Conservation (phyloP, 31 red algal genomes). For the Porphyra umbilicalis region DNA sequence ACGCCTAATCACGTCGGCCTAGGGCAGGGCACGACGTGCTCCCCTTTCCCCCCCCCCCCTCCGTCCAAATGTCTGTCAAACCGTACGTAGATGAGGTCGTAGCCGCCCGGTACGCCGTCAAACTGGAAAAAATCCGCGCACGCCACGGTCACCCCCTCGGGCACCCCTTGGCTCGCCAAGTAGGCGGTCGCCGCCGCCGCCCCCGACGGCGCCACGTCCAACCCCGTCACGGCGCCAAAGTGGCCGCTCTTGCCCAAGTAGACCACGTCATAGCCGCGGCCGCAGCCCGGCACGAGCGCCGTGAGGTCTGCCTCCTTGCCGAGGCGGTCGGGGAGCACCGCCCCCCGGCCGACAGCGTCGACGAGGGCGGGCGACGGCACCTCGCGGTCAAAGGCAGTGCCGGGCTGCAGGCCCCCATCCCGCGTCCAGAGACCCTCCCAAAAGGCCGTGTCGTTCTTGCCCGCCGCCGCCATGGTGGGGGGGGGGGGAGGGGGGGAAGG, state of each 20-base stretch:
- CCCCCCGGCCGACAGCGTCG: background rate
- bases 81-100: conserved; percentile 5
- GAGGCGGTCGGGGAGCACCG: background rate
- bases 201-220: conserved; percentile 37
- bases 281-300: conserved; percentile 77
- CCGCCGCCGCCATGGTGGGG: background rate
- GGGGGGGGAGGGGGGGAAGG: background rate
- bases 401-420: background rate
- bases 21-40: too few relatives aligned
- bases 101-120: conserved; percentile 7
- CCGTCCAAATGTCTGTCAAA: background rate
- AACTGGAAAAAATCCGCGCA: conserved; percentile 65
- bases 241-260: conserved; percentile 16
- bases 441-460: background rate
- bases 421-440: background rate
- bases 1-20: too few relatives aligned
- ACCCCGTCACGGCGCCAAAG: conserved; percentile 26
- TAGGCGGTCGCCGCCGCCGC: conserved; percentile 24
- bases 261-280: conserved; percentile 77
- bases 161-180: conserved; percentile 4
- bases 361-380: background rate
- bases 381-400: background rate
- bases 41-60: background rate
- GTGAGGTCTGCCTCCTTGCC: background rate
- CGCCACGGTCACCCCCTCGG: conserved; percentile 13